A percentile compares a stretch with the other conserved stretches of the same genome.
Evolutionary conservation across 768 basidiomycete genomes (phyloP).

Genomic region (Rhodotorula babjevae): DNA sequence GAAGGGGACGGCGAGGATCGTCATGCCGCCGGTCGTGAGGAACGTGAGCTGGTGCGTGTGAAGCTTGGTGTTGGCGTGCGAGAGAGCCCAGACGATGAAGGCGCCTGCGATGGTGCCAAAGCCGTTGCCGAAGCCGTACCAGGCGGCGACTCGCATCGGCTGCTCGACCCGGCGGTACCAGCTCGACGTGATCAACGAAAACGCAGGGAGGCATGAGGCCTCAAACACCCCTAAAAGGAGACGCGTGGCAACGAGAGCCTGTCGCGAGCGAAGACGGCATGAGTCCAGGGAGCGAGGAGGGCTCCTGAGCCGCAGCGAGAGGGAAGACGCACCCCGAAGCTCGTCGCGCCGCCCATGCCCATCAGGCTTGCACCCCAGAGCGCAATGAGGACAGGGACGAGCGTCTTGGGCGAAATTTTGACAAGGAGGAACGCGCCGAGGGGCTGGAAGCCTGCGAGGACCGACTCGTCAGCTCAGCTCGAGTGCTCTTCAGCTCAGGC

Average conservation of each 20-base stretch:
- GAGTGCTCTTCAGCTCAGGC: no score
- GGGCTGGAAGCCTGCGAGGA: conserved; percentile 12
- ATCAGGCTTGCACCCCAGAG: background rate
- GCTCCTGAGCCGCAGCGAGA: background rate
- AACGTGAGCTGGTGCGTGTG: conserved; percentile 40
- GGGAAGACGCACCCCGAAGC: background rate
- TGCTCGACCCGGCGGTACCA: conserved; percentile 44
- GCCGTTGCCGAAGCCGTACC: conserved; percentile 23
- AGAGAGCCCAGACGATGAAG: conserved; percentile 20
- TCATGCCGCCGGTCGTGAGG: conserved; percentile 35
- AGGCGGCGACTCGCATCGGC: conserved; percentile 39
- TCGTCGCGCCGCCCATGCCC: background rate
- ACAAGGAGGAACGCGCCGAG: conserved; percentile 35
- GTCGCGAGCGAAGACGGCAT: no score
- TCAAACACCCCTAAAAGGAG: conserved; percentile 49
- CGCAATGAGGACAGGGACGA: conserved; percentile 33
- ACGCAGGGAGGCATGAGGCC: conserved; percentile 46
- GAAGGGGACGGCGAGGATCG: conserved; percentile 26
- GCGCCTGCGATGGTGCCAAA: conserved; percentile 29
- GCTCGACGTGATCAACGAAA: conserved; percentile 46
- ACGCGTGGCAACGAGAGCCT: conserved; percentile 44
- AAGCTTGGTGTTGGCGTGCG: conserved; percentile 11
- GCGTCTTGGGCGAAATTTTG: conserved; percentile 11
- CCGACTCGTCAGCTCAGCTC: background rate
- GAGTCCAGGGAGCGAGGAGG: background rate